Conservation (phyloP, 1,139 yeast genomes). For the Hansenula sp. region DNA sequence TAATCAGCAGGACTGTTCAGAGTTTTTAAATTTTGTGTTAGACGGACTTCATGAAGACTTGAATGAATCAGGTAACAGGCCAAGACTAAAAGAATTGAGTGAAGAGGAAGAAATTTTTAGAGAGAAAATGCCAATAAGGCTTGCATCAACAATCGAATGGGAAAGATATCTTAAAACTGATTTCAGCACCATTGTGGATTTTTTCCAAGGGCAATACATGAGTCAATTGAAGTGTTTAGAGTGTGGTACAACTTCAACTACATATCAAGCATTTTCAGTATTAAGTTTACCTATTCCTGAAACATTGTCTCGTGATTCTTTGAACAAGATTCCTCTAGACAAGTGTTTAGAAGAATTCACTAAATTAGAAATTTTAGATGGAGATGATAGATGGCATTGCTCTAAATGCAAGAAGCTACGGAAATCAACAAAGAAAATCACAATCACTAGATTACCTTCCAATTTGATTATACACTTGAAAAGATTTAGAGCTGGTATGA, state of each 20-base stretch:
- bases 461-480: slow-evolving; percentile 74
- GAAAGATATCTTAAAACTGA: slow-evolving; percentile 82
- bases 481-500: slow-evolving; percentile 49
- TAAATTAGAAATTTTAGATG: slow-evolving; percentile 63
- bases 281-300: slow-evolving; percentile 70
- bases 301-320: slow-evolving; percentile 13
- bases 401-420: slow-evolving; percentile 70
- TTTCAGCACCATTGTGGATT: slow-evolving; percentile 79
- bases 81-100: slow-evolving; percentile 54
- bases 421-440: slow-evolving; percentile 62
- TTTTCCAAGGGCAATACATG: slow-evolving; percentile 87
- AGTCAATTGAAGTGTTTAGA: slow-evolving; percentile 73
- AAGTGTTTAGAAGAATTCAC: slow-evolving; percentile 74
- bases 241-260: slow-evolving; percentile 79
- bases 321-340: slow-evolving; percentile 38
- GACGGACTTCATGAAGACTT: slow-evolving; percentile 90
- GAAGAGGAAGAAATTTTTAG: slow-evolving; percentile 72
- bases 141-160: slow-evolving; percentile 95
- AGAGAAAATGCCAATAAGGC: slow-evolving; percentile 70
- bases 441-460: slow-evolving; percentile 69
- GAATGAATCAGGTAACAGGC: slow-evolving; percentile 58
- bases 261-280: slow-evolving; percentile 78
- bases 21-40: slow-evolving; percentile 75
- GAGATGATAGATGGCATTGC: slow-evolving; percentile 87
- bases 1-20: slow-evolving; percentile 94